These are phyloP conservation scores for Cystobasidiaceae sp. DNA, from an alignment of 1,284 basidiomycete genomes.

Conservation along the genomic window DNA sequence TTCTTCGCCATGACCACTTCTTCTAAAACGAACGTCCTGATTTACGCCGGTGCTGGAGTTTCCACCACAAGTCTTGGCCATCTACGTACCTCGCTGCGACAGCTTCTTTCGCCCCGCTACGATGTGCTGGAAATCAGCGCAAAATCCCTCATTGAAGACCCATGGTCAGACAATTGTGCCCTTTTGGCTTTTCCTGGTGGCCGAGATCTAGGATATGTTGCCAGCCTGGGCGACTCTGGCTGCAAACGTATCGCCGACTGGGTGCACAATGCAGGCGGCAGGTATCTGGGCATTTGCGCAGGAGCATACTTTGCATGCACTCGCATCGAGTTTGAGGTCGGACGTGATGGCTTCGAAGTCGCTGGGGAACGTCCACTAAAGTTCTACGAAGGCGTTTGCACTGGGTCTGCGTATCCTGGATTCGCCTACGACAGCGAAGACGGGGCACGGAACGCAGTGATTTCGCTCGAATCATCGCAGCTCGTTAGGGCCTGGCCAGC, in stretches of 20 bases:
- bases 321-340: slow-evolving; percentile 53
- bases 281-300: slow-evolving; percentile 62
- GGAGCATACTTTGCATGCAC: slow-evolving; percentile 55
- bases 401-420: slow-evolving; percentile 56
- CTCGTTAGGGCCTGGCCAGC: slow-evolving; percentile 38
- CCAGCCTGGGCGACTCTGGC: slow-evolving; percentile 49
- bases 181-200: slow-evolving; percentile 70
- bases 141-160: slow-evolving; percentile 58
- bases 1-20: background rate
- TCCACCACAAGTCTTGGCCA: slow-evolving; percentile 57
- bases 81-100: slow-evolving; percentile 56
- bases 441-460: slow-evolving; percentile 48
- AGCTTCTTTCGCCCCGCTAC: slow-evolving; percentile 65
- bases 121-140: slow-evolving; percentile 64
- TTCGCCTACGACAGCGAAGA: slow-evolving; percentile 54
- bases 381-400: slow-evolving; percentile 57
- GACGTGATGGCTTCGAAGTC: slow-evolving; percentile 51
- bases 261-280: slow-evolving; percentile 61
- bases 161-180: slow-evolving; percentile 69
- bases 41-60: slow-evolving; percentile 69
- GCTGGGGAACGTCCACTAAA: slow-evolving; percentile 53
- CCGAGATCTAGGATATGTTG: slow-evolving; percentile 53
- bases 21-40: slow-evolving; percentile 58
- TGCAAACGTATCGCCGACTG: slow-evolving; percentile 58
- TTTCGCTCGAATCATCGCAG: slow-evolving; percentile 42